Percentiles rank a stretch among this genome's conserved stretches.
Conservation (phyloP, 768 basidiomycete genomes). For the Serendipita sp. region DNA sequence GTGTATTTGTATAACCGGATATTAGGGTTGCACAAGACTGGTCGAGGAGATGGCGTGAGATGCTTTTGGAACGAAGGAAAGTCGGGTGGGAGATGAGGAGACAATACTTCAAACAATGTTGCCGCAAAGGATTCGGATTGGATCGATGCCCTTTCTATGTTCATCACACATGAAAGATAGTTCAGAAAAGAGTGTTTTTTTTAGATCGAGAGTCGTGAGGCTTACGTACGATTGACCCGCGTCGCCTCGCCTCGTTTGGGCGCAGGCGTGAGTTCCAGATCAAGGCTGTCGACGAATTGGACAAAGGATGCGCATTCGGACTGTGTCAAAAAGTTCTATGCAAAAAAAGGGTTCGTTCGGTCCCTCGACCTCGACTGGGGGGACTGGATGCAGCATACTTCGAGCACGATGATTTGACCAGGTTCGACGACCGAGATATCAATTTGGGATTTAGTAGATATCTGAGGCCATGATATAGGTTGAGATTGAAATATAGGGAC, state of each 20-base stretch:
- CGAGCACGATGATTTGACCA: slow-evolving; percentile 48
- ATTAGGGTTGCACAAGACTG: slow-evolving; percentile 55
- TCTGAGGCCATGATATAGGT: background rate
- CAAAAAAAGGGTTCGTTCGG: background rate
- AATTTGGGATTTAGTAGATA: background rate
- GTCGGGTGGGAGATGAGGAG: slow-evolving; percentile 38
- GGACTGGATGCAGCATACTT: slow-evolving; percentile 26
- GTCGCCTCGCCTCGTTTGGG: slow-evolving; percentile 61
- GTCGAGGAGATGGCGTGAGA: slow-evolving; percentile 21
- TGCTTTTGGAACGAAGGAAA: slow-evolving; percentile 28
- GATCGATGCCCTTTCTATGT: slow-evolving; percentile 45
- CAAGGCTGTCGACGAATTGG: slow-evolving; percentile 42
- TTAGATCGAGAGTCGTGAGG: background rate
- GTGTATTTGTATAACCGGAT: slow-evolving; percentile 60
- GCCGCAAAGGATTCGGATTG: slow-evolving; percentile 43
- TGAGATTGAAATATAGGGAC: background rate
- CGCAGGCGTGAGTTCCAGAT: slow-evolving; percentile 50
- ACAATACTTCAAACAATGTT: slow-evolving; percentile 32
- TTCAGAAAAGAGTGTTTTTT: too few relatives aligned
- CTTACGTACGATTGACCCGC: slow-evolving; percentile 54
- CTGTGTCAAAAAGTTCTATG: slow-evolving; percentile 39
- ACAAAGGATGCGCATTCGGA: slow-evolving; percentile 47
- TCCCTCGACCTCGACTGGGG: slow-evolving; percentile 5
- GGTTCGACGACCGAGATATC: slow-evolving; percentile 29
- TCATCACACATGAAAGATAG: too few relatives aligned